A percentile compares a stretch with the other conserved stretches of the same genome.
Conservation (phyloP, 176 grass and related monocot species). For the Ananas comosus region DNA sequence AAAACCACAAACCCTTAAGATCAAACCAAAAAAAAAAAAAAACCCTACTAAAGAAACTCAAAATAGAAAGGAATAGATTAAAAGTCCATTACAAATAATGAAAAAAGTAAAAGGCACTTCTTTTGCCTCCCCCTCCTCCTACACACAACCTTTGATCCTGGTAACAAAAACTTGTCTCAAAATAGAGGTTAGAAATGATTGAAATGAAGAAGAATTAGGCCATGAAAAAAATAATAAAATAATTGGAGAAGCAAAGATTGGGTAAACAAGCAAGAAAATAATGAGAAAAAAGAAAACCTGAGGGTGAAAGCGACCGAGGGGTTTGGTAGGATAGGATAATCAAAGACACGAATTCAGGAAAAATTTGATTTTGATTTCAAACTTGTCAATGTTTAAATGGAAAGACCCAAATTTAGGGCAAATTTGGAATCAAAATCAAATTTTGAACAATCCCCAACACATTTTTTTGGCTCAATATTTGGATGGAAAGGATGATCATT, state of each 20-base stretch:
- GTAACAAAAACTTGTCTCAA: not conserved
- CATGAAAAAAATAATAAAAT: not conserved
- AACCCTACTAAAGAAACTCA: not conserved
- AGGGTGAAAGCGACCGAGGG: not conserved
- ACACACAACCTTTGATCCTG: not conserved
- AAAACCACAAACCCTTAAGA: not conserved
- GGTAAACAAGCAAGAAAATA: not conserved
- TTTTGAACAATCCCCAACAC: not conserved
- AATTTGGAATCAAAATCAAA: not conserved
- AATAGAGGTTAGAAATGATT: not conserved
- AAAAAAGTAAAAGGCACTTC: not conserved
- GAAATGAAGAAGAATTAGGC: not conserved
- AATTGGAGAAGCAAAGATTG: not conserved
- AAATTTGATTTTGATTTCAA: not conserved
- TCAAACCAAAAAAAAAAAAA: not conserved
- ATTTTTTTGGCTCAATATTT: not conserved
- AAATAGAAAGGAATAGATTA: not conserved
- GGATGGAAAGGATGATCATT: not conserved
- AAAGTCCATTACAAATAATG: not conserved
- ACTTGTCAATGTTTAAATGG: not conserved
- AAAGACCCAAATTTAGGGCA: not conserved
- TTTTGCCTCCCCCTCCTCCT: not conserved
- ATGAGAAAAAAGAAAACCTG: not conserved
- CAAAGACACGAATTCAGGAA: not conserved
- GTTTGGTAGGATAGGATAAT: not conserved